Conservation (phyloP, 192 early-diverging fungal species). For the Podila minutissima region DNA sequence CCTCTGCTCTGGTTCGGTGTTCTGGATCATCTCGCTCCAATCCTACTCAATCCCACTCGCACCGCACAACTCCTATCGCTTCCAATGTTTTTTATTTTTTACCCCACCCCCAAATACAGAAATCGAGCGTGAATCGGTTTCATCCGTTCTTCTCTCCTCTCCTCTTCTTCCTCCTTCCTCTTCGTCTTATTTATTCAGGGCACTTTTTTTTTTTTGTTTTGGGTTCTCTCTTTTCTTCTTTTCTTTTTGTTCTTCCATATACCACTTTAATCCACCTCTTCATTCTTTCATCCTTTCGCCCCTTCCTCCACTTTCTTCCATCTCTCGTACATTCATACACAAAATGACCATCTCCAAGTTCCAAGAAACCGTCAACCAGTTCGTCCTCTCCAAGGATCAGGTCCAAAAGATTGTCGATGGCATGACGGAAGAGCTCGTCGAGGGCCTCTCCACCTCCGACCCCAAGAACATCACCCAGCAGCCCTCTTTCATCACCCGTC, state of each 20-base stretch:
- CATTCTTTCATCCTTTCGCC: background rate
- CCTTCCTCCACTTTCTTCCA: background rate
- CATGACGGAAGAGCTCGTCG: background rate
- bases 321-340: background rate
- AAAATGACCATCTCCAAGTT: constrained; percentile 4
- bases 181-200: background rate
- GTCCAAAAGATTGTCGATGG: constrained; percentile 9
- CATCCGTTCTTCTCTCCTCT: background rate
- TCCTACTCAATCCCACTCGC: no score
- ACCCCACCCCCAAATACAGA: no score
- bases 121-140: background rate
- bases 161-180: background rate
- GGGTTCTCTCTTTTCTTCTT: background rate
- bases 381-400: constrained; percentile 2
- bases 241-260: background rate
- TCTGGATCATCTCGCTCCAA: no score
- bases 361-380: background rate
- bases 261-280: background rate
- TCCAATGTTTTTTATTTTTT: no score
- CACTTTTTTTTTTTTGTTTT: background rate
- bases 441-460: constrained; percentile 40
- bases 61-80: no score
- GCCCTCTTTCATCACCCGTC: constrained; percentile 81
- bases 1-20: no score
- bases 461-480: constrained; percentile 71